A percentile compares a stretch with the other conserved stretches of the same genome.
Conservation (phyloP, 2,329 filamentous ascomycete genomes). For the Xenoacremonium recifei region DNA sequence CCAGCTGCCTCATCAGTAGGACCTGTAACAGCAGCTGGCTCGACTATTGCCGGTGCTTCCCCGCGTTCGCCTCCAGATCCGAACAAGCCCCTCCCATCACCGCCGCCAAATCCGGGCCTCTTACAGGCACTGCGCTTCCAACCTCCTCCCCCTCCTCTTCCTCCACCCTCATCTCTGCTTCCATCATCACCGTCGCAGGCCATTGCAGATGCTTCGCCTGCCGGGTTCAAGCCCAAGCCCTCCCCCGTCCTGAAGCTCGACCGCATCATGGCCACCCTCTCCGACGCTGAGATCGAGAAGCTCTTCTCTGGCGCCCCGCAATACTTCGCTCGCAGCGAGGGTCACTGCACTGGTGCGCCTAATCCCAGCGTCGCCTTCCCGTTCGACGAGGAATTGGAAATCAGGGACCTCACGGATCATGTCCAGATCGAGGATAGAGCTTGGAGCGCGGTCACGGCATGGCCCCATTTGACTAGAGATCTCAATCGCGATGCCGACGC, state of each 20-base stretch:
- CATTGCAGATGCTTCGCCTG: too few relatives aligned
- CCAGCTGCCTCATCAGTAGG: background rate
- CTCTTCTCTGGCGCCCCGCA: constrained; percentile 76
- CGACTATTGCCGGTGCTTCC: constrained; percentile 17
- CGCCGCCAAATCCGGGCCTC: constrained; percentile 45
- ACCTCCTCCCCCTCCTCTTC: too few relatives aligned
- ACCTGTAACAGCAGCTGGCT: too few relatives aligned
- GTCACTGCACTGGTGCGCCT: constrained; percentile 57
- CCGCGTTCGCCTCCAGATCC: constrained; percentile 43
- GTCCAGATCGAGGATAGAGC: constrained; percentile 61
- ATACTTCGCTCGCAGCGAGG: constrained; percentile 62
- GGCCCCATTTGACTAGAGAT: constrained; percentile 58
- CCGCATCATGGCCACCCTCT: constrained; percentile 60
- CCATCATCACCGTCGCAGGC: too few relatives aligned
- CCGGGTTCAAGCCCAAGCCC: constrained; percentile 23
- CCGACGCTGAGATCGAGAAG: constrained; percentile 60
- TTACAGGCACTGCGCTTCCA: too few relatives aligned
- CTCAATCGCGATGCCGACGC: constrained; percentile 45
- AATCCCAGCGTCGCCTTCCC: constrained; percentile 66
- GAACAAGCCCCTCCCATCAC: constrained; percentile 58
- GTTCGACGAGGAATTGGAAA: constrained; percentile 61
- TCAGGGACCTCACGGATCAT: constrained; percentile 65
- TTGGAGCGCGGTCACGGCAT: constrained; percentile 62
- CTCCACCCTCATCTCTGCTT: too few relatives aligned
- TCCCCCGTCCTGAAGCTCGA: constrained; percentile 50